Evolutionary conservation across 768 basidiomycete genomes (phyloP).

Genomic region (Boletus vermiculosoides): DNA sequence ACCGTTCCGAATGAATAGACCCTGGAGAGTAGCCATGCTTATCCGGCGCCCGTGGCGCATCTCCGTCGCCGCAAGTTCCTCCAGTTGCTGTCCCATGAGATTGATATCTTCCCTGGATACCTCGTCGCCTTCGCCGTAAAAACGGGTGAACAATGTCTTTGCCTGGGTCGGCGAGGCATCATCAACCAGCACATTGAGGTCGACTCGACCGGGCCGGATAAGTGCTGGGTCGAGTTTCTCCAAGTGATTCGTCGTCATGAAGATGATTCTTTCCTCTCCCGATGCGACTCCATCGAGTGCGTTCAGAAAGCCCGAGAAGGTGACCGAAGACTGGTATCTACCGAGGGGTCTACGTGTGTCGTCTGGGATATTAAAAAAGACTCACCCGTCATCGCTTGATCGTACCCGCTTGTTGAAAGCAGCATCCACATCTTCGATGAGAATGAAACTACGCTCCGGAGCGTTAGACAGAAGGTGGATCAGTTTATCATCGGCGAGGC

Average conservation of each 20-base stretch:
- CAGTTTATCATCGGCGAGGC: conserved; percentile 94
- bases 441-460: conserved; percentile 89
- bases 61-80: conserved; percentile 52
- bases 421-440: conserved; percentile 97
- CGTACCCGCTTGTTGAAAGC: conserved; percentile 94
- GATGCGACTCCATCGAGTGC: conserved; percentile 97
- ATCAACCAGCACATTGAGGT: conserved; percentile 78
- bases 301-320: conserved; percentile 97
- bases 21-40: conserved; percentile 97
- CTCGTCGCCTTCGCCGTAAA: conserved; percentile 62
- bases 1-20: conserved; percentile 82
- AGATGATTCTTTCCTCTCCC: conserved; percentile 96
- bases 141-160: conserved; percentile 70
- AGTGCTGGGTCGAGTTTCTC: conserved; percentile 89
- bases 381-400: conserved; percentile 89
- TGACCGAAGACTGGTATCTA: conserved; percentile 93
- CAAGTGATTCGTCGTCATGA: conserved; percentile 98
- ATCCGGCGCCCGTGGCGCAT: conserved; percentile 54
- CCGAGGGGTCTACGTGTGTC: conserved; percentile 11
- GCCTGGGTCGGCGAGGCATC: conserved; percentile 87
- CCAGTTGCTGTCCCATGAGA: conserved; percentile 51
- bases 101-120: conserved; percentile 37
- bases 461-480: conserved; percentile 90
- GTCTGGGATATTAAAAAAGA: conserved; percentile 4
- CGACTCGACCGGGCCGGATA: conserved; percentile 94